Conservation (phyloP, 345 rosid species). For the Clarkia xantiana region DNA sequence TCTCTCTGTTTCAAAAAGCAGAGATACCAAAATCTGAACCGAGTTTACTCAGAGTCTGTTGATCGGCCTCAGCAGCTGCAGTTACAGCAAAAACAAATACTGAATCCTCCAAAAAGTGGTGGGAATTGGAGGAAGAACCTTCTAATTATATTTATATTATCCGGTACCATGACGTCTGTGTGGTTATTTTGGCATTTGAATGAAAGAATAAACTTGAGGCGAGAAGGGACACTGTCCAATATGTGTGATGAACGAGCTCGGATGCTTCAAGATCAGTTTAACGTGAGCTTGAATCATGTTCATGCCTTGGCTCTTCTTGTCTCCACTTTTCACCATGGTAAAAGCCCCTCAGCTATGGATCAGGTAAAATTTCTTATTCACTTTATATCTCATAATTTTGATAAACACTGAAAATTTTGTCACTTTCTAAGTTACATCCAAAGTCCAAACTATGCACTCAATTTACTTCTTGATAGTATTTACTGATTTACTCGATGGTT, state of each 20-base stretch:
- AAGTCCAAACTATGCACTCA: no score
- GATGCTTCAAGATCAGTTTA: slow-evolving; percentile 98
- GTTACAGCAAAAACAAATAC: slow-evolving; percentile 39
- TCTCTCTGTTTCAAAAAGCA: slow-evolving; percentile 16
- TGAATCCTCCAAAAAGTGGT: slow-evolving; percentile 31
- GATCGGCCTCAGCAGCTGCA: slow-evolving; percentile 27
- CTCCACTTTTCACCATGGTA: slow-evolving; percentile 94
- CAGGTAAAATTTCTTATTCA: slow-evolving; percentile 38
- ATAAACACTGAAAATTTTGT: no score
- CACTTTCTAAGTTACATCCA: no score
- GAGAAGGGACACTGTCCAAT: slow-evolving; percentile 58
- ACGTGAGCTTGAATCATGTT: slow-evolving; percentile 94
- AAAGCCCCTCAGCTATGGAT: slow-evolving; percentile 79
- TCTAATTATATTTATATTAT: slow-evolving; percentile 31
- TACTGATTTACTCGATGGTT: background rate
- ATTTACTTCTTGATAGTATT: no score
- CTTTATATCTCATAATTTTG: no score
- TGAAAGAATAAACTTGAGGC: slow-evolving; percentile 18
- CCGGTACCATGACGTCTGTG: slow-evolving; percentile 37
- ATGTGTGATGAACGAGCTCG: slow-evolving; percentile 98
- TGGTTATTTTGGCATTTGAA: slow-evolving; percentile 48
- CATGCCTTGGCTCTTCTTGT: slow-evolving; percentile 92
- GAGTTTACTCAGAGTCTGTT: slow-evolving; percentile 18
- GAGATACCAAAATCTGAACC: slow-evolving; percentile 17
- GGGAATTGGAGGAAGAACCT: slow-evolving; percentile 67